Percentiles rank a stretch among this genome's conserved stretches.
Evolutionary conservation across 495 filamentous ascomycete species (phyloP).

Genomic region (Cryomyces minteri): DNA sequence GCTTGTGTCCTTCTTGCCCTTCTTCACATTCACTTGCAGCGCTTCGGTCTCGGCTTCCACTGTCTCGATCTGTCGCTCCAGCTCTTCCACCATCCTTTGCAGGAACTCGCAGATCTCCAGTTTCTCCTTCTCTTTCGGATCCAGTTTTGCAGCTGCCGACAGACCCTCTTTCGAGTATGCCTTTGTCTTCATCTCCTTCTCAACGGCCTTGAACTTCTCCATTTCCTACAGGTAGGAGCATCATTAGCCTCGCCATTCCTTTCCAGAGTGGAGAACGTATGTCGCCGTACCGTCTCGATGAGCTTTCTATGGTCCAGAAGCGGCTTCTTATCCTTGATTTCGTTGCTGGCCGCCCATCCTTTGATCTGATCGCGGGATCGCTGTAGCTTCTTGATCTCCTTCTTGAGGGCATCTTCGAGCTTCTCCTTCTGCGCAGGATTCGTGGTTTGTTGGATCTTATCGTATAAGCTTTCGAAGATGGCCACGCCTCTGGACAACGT

Average conservation of each 20-base stretch:
- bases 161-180: slow-evolving; percentile 97
- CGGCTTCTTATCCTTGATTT: slow-evolving; percentile 97
- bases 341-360: slow-evolving; percentile 90
- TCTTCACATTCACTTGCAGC: slow-evolving; percentile 79
- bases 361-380: slow-evolving; percentile 96
- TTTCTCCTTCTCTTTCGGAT: slow-evolving; percentile 90
- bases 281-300: slow-evolving; percentile 72
- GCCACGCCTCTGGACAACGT: slow-evolving; percentile 46
- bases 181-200: slow-evolving; percentile 99
- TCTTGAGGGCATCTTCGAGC: slow-evolving; percentile 89
- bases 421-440: slow-evolving; percentile 96
- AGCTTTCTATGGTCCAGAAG: slow-evolving; percentile 80
- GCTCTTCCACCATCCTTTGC: slow-evolving; percentile 71
- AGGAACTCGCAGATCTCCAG: slow-evolving; percentile 72
- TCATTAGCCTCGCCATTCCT: slow-evolving; percentile 1
- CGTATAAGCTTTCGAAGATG: slow-evolving; percentile 82
- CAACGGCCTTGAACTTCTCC: slow-evolving; percentile 98
- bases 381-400: slow-evolving; percentile 99
- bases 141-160: slow-evolving; percentile 73
- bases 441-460: slow-evolving; percentile 79
- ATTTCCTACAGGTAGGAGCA: slow-evolving; percentile 57
- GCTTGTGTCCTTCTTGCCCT: slow-evolving; percentile 65
- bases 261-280: neutral
- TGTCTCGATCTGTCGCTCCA: slow-evolving; percentile 80
- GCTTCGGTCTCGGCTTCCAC: slow-evolving; percentile 82